Base-by-base conservation (phyloP, 2,329 filamentous ascomycete species). In the Arachnomyces sp. region DNA sequence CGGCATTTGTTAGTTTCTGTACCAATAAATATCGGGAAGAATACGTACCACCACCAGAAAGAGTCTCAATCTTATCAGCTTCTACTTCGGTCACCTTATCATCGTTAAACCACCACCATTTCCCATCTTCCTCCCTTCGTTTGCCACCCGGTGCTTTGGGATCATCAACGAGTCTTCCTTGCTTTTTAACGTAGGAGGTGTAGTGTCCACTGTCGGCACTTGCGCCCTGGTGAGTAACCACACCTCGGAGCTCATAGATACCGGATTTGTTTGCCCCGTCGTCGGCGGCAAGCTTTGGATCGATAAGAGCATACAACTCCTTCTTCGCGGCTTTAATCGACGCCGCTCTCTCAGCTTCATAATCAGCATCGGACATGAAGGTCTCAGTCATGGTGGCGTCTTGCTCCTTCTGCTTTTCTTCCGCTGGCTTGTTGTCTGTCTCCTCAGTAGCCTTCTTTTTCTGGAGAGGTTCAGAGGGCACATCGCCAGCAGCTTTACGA, bases 101-200 rank as follows among this genome's bases (percentile, higher is more conserved):
- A 56, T 98, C 92, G 63, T 98, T 96, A 74, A 98, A 98, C 90
- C 92, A 98, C 90, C 92, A 98, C 92, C 92, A 98, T 55, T 88
- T 94, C 51, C 85, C 88, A 57, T 94, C 87, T 58, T 94, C 87
- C 56, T 84, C 79, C 39, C 77, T 79, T 54, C 78, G 72, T 69
- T 87, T 85, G 50, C 85, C 87, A 14, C 58, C 59, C 11, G 57
- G 56, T 14, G 82, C 85, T 55, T 80, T 78, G 12, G 81, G 73
- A 52, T 93, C 84, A 40, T 63, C 55, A 2, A 59, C 53, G 43
- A 86, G 67, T 7, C 71, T 67, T 0, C 77, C 81, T 45, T 82
- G 73, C 74, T 98, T 95, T 75, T 96, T 98, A 52, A 98, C 85
- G 60, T 94, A 98, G 0, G 89, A 82, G 3, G 93, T 98, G 71